A percentile compares a stretch with the other conserved stretches of the same genome.
phyloP scores from a whole-genome alignment of 345 rosid genomes.

The Corymbia maculata region DNA sequence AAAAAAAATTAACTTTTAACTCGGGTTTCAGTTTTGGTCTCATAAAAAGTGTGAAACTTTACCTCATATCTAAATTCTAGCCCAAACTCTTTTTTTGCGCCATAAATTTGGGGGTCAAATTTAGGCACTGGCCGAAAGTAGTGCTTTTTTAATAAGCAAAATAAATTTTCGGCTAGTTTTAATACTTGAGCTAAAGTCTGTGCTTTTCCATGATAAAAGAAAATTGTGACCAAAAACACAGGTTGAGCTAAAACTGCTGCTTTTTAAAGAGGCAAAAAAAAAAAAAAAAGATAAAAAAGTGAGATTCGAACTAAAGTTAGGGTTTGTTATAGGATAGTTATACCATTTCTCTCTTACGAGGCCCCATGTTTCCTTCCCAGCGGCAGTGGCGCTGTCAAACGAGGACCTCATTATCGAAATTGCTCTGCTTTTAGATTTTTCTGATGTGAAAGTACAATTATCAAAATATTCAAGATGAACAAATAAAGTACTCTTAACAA shows the following conservation, averaged over 20 bases:
- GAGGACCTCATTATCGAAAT: not conserved
- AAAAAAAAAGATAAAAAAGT: too few relatives aligned
- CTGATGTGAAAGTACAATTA: not conserved
- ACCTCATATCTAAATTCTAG: not conserved
- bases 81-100: not conserved
- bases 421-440: too few relatives aligned
- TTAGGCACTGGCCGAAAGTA: accelerated
- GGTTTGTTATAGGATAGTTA: too few relatives aligned
- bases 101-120: not conserved
- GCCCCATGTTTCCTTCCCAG: too few relatives aligned
- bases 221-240: not conserved
- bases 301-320: not conserved
- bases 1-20: not conserved
- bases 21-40: not conserved
- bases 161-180: not conserved
- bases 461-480: not conserved
- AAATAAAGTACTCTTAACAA: too few relatives aligned
- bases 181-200: accelerated
- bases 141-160: not conserved
- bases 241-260: too few relatives aligned
- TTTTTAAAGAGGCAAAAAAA: too few relatives aligned
- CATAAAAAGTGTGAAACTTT: not conserved
- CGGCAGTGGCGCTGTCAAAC: too few relatives aligned
- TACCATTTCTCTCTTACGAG: too few relatives aligned
- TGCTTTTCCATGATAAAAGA: not conserved